Evolutionary conservation across 306 rosid genomes (phyloP).

Genomic region (Quercus engelmannii): DNA sequence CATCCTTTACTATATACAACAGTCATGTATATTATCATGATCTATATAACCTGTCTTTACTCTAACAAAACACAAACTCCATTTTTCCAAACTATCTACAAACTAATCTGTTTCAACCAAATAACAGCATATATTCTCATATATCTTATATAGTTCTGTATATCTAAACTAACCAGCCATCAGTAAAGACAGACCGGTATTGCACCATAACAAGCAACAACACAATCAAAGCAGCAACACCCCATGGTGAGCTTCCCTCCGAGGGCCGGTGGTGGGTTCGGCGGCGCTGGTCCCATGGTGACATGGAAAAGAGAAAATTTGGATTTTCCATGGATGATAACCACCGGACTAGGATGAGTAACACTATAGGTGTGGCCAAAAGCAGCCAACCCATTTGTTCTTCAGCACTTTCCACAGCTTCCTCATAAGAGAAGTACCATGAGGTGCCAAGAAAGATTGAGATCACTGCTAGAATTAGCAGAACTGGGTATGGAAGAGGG

Average conservation of each 20-base stretch:
- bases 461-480: constrained; percentile 51
- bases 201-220: constrained; percentile 65
- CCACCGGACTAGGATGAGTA: constrained; percentile 55
- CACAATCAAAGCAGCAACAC: constrained; percentile 80
- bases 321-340: constrained; percentile 60
- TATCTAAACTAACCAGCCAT: constrained; percentile 51
- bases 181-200: constrained; percentile 60
- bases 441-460: constrained; percentile 53
- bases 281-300: constrained; percentile 51
- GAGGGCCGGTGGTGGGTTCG: constrained; percentile 43
- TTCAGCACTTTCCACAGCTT: constrained; percentile 51
- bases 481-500: constrained; percentile 77
- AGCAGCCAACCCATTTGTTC: constrained; percentile 54
- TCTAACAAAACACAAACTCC: background rate
- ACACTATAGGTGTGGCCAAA: constrained; percentile 45
- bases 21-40: background rate
- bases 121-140: too few species aligned
- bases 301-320: constrained; percentile 37
- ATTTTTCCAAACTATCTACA: background rate
- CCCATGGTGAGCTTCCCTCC: constrained; percentile 95
- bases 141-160: too few species aligned
- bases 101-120: too few species aligned
- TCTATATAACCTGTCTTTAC: background rate
- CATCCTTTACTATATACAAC: constrained; percentile 15
- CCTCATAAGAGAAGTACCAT: constrained; percentile 62